Evolutionary conservation across 2,329 filamentous ascomycete genomes (phyloP).

Genomic region (Teratosphaeria viscida): DNA sequence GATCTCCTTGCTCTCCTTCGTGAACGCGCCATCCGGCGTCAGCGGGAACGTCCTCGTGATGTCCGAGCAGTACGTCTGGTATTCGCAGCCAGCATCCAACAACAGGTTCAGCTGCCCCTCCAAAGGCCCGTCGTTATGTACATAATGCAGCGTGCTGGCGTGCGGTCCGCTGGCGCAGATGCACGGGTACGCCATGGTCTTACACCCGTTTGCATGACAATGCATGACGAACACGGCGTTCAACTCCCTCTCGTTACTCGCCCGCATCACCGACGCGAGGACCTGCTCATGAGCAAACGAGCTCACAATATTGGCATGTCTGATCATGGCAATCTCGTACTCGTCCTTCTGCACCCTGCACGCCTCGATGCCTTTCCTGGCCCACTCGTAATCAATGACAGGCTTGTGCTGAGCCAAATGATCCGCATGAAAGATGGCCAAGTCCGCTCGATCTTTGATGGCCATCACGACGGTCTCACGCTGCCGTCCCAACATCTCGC

Average conservation of each 20-base stretch:
- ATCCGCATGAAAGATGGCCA: conserved; percentile 39
- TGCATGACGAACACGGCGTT: conserved; percentile 69
- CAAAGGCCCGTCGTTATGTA: conserved; percentile 63
- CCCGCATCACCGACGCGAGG: conserved; percentile 50
- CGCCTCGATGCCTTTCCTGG: conserved; percentile 62
- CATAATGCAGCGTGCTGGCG: conserved; percentile 80
- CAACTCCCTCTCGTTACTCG: conserved; percentile 70
- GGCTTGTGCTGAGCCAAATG: conserved; percentile 57
- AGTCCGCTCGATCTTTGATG: conserved; percentile 61
- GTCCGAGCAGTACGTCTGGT: conserved; percentile 42
- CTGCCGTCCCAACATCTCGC: conserved; percentile 33
- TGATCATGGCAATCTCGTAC: conserved; percentile 75
- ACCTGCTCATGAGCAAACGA: conserved; percentile 68
- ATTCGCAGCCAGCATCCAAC: conserved; percentile 64
- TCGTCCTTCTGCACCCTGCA: conserved; percentile 73
- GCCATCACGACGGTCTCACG: conserved; percentile 49
- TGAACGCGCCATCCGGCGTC: conserved; percentile 49
- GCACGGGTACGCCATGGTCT: conserved; percentile 76
- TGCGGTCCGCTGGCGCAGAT: conserved; percentile 75
- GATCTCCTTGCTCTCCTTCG: conserved; percentile 53
- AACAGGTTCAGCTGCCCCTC: conserved; percentile 66
- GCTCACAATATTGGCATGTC: conserved; percentile 71
- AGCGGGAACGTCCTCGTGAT: conserved; percentile 84
- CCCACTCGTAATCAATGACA: conserved; percentile 46
- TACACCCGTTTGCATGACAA: conserved; percentile 64